Percentiles rank a stretch among this genome's conserved stretches.
Evolutionary conservation across 1,284 basidiomycete species (phyloP).

Genomic region (Malassezia dermatis): DNA sequence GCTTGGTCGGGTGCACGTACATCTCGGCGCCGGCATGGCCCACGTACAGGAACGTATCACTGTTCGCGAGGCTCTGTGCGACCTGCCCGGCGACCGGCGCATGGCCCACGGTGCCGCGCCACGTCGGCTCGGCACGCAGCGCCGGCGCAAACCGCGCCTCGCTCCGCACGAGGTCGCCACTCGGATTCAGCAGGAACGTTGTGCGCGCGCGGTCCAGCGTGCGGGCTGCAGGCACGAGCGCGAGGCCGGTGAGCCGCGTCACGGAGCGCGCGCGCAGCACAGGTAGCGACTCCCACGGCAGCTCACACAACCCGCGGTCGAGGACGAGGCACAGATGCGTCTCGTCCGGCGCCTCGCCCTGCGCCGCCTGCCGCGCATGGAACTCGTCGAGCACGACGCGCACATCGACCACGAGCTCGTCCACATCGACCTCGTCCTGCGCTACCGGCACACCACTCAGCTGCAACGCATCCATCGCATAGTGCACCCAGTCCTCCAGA

Average conservation of each 20-base stretch:
- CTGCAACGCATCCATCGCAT: conserved; percentile 84
- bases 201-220: conserved; percentile 49
- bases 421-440: conserved; percentile 81
- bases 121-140: conserved; percentile 57
- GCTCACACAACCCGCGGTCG: conserved; percentile 75
- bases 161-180: conserved; percentile 74
- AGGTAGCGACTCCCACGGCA: conserved; percentile 95
- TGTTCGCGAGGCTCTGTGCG: conserved; percentile 22
- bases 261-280: conserved; percentile 71
- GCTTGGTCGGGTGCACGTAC: conserved; percentile 69
- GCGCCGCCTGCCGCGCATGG: conserved; percentile 38
- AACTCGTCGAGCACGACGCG: conserved; percentile 34
- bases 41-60: conserved; percentile 60
- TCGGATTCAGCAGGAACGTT: conserved; percentile 82
- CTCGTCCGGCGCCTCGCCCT: conserved; percentile 38
- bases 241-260: conserved; percentile 74
- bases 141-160: conserved; percentile 70
- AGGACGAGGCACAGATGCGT: conserved; percentile 77
- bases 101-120: conserved; percentile 70
- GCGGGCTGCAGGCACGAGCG: conserved; percentile 11
- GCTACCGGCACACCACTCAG: conserved; percentile 81
- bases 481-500: conserved; percentile 86
- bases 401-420: conserved; percentile 56
- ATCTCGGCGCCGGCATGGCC: conserved; percentile 94
- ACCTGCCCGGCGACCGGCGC: conserved; percentile 50